Base-by-base conservation (phyloP, 116 monocot genomes). In the Phalaenopsis hybrid region DNA sequence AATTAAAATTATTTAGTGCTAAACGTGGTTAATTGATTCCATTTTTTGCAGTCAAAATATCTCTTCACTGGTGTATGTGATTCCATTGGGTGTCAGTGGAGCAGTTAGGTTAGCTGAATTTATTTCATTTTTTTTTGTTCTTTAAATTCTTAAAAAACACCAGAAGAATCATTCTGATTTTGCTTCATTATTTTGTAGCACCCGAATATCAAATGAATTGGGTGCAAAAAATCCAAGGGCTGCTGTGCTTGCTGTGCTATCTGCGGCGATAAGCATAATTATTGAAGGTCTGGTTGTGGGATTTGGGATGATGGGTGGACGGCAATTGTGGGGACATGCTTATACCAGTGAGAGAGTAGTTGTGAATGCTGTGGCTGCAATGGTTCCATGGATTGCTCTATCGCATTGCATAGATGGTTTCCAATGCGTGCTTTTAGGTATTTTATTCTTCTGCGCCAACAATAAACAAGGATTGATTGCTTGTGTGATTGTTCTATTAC, bases 361-460 rank as follows among this genome's bases (percentile, higher is more conserved):
- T 15, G 69, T 69, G 23, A 65, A 80, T 3, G 69, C 65, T 16
- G 43, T 80, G 20, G 80, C 80, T 12, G 45, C 13, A 8, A 80
- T 70, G 80, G 70, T 80, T 68, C 80, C 68, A 15, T 67, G 63
- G 68, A 67, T 80, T 33, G 69, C 80, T 44, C 63, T 80, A 28
- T 65, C 69, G 4, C 69, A 80, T 28, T 80, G 25, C 65, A 48
- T 80, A 17, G 80, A 80, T 46, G 80, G 65, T 10, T 46, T 67
- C 23, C 80, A 80, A 43, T 80, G 80, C 45, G 80, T 80, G 23
- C 69, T 80, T 67, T 69, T 45, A 69, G 80, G 80, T 80, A 49
- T 37, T 50, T 18, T 46, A 18, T 0, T 7, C 5, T 33, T 55
- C 55, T 48, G 8, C 48, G 4, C 48, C 10, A 48, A 48, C 8